phyloP scores from a whole-genome alignment of 2,329 filamentous ascomycete genomes.

The Metarhizium guizhouense region DNA sequence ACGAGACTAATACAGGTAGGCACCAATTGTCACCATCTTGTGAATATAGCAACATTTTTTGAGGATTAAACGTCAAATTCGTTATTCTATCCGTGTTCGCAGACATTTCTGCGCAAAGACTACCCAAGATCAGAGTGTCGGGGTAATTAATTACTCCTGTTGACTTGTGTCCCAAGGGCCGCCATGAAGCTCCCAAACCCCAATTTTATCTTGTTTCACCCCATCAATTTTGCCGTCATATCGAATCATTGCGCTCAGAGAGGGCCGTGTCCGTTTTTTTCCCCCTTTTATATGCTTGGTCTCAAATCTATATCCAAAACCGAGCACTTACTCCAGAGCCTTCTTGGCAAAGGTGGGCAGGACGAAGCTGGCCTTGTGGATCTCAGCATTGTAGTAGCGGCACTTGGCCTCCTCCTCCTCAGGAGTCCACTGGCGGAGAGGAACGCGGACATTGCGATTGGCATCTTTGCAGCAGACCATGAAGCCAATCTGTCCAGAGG shows the following conservation, averaged over 20 bases:
- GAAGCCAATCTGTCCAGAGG: constrained; percentile 98
- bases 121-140: not conserved
- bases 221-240: not conserved
- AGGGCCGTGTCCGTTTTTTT: not conserved
- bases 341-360: constrained; percentile 90
- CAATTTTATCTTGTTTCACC: not conserved
- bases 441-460: constrained; percentile 73
- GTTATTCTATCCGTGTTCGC: not conserved
- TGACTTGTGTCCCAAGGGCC: too few species aligned
- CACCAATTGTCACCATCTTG: not conserved
- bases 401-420: constrained; percentile 91
- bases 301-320: not conserved
- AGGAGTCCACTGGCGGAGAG: constrained; percentile 67
- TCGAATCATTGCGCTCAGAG: not conserved
- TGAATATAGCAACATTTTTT: not conserved
- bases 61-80: not conserved
- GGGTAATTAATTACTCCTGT: not conserved
- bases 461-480: constrained; percentile 99
- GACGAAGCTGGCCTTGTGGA: constrained; percentile 90
- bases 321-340: constrained; percentile 44
- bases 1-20: not conserved
- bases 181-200: too few species aligned
- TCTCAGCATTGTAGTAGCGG: constrained; percentile 95
- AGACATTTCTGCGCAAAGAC: not conserved
- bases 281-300: not conserved